Evolutionary conservation across 2,329 filamentous ascomycete species (phyloP), one percentile per base, ranked within the genome.

Genomic region (Fusarium haematococcum): DNA sequence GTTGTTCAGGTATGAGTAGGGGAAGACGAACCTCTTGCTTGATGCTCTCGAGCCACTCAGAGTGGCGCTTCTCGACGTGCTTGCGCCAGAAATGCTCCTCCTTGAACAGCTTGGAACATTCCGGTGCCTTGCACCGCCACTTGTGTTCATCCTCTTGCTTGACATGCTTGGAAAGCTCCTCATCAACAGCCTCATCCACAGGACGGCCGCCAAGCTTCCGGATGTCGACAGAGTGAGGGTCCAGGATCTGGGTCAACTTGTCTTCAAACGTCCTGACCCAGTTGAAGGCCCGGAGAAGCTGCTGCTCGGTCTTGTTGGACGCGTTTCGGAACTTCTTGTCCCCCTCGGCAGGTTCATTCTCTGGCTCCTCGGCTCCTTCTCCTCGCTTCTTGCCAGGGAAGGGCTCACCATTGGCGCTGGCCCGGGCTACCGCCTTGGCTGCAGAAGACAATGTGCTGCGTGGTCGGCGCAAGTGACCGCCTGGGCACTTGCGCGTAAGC

Each of bases 241-340:
- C 96, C 16, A 99, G 88, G 56, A 98, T 93, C 81, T 98, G 95
- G 81, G 94, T 87, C 61, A 99, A 89, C 85, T 99, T 99, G 80
- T 99, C 97, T 81, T 99, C 97, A 79, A 98, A 99, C 0, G 97
- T 98, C 86, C 94, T 97, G 69, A 99, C 97, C 97, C 97, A 99
- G 80, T 98, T 99, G 85, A 95, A 98, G 0, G 97, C 97, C 67
- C 95, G 93, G 79, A 97, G 94, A 16, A 98, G 90, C 81, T 98
- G 97, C 81, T 97, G 95, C 79, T 98, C 95, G 6, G 92, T 91
- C 85, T 97, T 98, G 60, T 88, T 91, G 27, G 88, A 89, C 18
- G 91, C 88, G 68, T 90, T 91, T 65, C 91, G 89, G 71, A 92
- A 91, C 78, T 94, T 95, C 79, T 93, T 93, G 70, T 97, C 94